phyloP scores from a whole-genome alignment of 225 moss, liverwort and hornwort species.

The Anthoceros angustus region DNA sequence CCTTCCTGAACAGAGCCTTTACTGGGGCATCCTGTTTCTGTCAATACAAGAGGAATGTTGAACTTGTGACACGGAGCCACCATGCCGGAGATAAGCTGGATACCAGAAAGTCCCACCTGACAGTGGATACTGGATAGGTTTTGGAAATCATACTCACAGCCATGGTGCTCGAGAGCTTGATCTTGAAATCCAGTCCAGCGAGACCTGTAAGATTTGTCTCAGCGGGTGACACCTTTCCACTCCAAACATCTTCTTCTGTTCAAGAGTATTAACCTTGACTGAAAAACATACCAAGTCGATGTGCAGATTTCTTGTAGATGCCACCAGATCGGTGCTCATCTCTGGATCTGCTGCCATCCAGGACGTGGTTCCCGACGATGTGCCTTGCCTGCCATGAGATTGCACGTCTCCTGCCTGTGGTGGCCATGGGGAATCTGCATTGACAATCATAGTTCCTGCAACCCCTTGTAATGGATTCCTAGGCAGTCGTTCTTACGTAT shows the following conservation, averaged over 20 bases:
- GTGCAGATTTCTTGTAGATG: conserved; percentile 57
- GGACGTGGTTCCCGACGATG: conserved; percentile 83
- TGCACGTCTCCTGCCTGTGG: no score
- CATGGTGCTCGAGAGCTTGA: conserved; percentile 67
- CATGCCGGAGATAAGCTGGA: conserved; percentile 47
- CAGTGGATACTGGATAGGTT: conserved; percentile 57
- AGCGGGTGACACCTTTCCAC: no score
- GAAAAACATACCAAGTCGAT: conserved; percentile 26
- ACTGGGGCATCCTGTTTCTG: conserved; percentile 83
- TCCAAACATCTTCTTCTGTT: no score
- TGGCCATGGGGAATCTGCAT: no score
- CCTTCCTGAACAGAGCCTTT: conserved; percentile 34
- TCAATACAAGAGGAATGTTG: conserved; percentile 39
- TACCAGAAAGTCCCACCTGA: conserved; percentile 42
- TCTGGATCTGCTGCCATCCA: conserved; percentile 42
- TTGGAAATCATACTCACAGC: conserved; percentile 35
- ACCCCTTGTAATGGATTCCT: no score
- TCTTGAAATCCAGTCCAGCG: conserved; percentile 35
- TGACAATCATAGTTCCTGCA: no score
- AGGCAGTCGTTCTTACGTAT: no score
- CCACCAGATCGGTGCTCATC: conserved; percentile 41
- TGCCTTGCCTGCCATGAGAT: no score
- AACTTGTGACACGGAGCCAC: conserved; percentile 43
- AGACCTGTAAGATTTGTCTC: no score
- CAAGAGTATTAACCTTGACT: no score